phyloP scores from a whole-genome alignment of 2,329 filamentous ascomycete genomes.

The Aureobasidium sp. region DNA sequence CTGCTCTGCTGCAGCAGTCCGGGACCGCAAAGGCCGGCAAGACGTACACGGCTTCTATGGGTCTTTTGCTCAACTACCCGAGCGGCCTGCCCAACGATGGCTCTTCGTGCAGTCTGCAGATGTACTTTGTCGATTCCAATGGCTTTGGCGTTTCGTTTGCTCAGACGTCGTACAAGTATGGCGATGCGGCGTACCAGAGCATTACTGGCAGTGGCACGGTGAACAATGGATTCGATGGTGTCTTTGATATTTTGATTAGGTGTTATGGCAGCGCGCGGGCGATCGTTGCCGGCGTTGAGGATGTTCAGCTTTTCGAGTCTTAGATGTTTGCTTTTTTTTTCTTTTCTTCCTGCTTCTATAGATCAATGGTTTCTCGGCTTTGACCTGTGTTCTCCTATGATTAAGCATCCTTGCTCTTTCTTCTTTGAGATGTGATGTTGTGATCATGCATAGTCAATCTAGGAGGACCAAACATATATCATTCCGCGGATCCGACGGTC shows the following conservation, averaged over 20 bases:
- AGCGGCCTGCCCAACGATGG: neutral
- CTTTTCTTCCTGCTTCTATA: neutral
- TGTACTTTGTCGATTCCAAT: constrained; percentile 12
- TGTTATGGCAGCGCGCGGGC: constrained; percentile 4
- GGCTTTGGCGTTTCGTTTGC: constrained; percentile 3
- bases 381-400: neutral
- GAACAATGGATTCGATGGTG: neutral
- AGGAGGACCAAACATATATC: too few relatives aligned
- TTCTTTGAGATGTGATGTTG: neutral
- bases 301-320: constrained; percentile 8
- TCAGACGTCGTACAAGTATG: neutral
- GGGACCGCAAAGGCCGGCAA: neutral
- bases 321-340: neutral
- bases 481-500: neutral
- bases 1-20: constrained; percentile 5
- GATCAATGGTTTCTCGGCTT: neutral
- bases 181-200: constrained; percentile 10
- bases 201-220: neutral
- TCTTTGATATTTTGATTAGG: constrained; percentile 5
- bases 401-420: neutral
- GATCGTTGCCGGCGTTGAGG: constrained; percentile 10
- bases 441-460: neutral
- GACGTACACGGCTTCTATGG: neutral
- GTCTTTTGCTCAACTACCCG: constrained; percentile 7
- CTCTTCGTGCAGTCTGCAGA: neutral